Conservation (phyloP, 169 alveolate genomes). For the Plasmodium malariae region DNA sequence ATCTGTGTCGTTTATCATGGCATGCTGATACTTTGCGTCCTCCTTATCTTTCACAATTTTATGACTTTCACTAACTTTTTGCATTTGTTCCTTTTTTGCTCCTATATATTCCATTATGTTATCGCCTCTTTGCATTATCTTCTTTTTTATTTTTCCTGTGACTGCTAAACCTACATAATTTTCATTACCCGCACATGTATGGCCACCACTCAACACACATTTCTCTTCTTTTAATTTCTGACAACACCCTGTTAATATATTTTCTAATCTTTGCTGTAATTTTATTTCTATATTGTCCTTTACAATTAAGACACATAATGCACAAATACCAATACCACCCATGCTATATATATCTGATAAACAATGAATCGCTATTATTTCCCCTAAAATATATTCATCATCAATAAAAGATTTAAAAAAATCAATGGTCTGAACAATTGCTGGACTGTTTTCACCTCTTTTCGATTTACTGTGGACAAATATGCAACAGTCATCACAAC, state of each 20-base stretch:
- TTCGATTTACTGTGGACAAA: constrained; percentile 75
- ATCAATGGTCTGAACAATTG: constrained; percentile 76
- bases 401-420: constrained; percentile 76
- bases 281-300: constrained; percentile 76
- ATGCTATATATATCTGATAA: constrained; percentile 76
- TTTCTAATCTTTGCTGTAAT: constrained; percentile 67
- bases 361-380: constrained; percentile 72
- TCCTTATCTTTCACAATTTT: neutral
- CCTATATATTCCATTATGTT: neutral
- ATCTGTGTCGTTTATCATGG: neutral
- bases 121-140: neutral
- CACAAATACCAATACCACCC: constrained; percentile 77
- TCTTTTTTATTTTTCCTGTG: constrained; percentile 71
- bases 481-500: constrained; percentile 74
- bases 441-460: constrained; percentile 53
- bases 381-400: constrained; percentile 76
- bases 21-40: neutral
- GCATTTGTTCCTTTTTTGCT: neutral
- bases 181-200: constrained; percentile 78
- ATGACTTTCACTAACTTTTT: neutral
- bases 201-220: constrained; percentile 78
- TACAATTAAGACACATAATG: constrained; percentile 64
- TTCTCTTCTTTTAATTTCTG: constrained; percentile 72
- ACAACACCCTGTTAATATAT: constrained; percentile 73
- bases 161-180: constrained; percentile 76